These are phyloP conservation scores for Epichloe baconii DNA, from an alignment of 2,329 filamentous ascomycete genomes.

Conservation along the genomic window DNA sequence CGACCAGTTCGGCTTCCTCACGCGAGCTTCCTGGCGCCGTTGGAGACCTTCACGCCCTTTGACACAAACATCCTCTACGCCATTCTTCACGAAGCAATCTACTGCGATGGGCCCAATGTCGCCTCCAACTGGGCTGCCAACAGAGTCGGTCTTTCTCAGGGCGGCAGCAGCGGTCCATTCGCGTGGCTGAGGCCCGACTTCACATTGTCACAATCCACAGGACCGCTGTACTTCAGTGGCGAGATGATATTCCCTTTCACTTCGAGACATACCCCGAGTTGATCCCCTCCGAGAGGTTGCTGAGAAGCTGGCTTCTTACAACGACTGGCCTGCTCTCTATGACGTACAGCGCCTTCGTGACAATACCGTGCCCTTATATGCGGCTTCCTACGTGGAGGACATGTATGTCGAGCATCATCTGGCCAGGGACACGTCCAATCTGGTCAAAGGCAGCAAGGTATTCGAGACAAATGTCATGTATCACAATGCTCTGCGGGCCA, in stretches of 20 bases:
- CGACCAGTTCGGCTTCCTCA: constrained; percentile 62
- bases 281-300: constrained; percentile 52
- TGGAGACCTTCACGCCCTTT: constrained; percentile 57
- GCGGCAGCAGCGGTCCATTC: constrained; percentile 24
- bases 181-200: constrained; percentile 33
- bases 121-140: constrained; percentile 66
- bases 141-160: constrained; percentile 39
- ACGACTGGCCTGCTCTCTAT: constrained; percentile 67
- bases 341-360: constrained; percentile 56
- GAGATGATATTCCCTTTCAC: constrained; percentile 86
- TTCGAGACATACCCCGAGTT: constrained; percentile 73
- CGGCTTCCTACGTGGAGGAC: constrained; percentile 71
- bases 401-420: constrained; percentile 82
- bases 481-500: constrained; percentile 67
- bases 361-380: constrained; percentile 78
- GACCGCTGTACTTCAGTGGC: constrained; percentile 67
- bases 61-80: constrained; percentile 75
- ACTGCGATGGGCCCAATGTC: constrained; percentile 54
- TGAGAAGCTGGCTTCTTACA: constrained; percentile 52
- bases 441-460: constrained; percentile 65
- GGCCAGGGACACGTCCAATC: constrained; percentile 57
- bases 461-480: constrained; percentile 81
- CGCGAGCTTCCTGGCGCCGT: constrained; percentile 53
- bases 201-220: constrained; percentile 13
- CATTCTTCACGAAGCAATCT: constrained; percentile 77